phyloP scores from a whole-genome alignment of 805 yeast genomes.

The Millerozyma acaciae region DNA sequence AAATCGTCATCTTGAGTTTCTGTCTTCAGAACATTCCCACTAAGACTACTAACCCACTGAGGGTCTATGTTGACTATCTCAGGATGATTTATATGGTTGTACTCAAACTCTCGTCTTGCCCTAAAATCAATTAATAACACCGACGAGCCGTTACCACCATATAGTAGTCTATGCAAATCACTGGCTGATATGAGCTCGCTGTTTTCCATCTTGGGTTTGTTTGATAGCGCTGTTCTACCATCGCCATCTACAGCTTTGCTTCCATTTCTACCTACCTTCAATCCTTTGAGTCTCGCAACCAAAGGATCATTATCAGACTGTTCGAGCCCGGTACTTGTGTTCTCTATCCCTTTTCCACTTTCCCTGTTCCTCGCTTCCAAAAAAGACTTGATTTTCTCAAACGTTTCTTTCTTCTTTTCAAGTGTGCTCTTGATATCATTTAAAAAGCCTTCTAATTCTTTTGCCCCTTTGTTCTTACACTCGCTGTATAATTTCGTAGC shows the following conservation, averaged over 20 bases:
- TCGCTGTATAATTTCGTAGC: constrained; percentile 12
- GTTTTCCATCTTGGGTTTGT: not conserved
- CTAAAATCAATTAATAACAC: constrained; percentile 73
- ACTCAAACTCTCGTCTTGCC: constrained; percentile 53
- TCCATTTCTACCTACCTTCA: constrained; percentile 5
- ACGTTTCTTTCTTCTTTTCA: constrained; percentile 10
- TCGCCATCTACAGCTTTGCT: too few species aligned
- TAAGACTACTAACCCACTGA: constrained; percentile 13
- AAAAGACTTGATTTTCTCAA: constrained; percentile 8
- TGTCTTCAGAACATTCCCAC: constrained; percentile 11
- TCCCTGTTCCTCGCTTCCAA: constrained; percentile 1
- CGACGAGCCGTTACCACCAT: not conserved
- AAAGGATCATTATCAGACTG: constrained; percentile 17
- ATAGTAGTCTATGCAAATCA: constrained; percentile 13
- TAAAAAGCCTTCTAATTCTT: constrained; percentile 15
- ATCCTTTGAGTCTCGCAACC: constrained; percentile 21
- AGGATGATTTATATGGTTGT: constrained; percentile 56
- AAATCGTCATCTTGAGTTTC: constrained; percentile 59
- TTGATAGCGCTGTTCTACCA: not conserved
- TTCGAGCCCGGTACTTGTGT: not conserved
- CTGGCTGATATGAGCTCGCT: constrained; percentile 17
- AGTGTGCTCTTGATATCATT: constrained; percentile 15
- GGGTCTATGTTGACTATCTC: constrained; percentile 79
- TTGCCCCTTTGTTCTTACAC: constrained; percentile 5
- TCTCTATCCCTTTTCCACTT: not conserved